These are phyloP conservation scores for Geotrichum cucujoidarum DNA, from an alignment of 1,139 yeast genomes.

Conservation along the genomic window DNA sequence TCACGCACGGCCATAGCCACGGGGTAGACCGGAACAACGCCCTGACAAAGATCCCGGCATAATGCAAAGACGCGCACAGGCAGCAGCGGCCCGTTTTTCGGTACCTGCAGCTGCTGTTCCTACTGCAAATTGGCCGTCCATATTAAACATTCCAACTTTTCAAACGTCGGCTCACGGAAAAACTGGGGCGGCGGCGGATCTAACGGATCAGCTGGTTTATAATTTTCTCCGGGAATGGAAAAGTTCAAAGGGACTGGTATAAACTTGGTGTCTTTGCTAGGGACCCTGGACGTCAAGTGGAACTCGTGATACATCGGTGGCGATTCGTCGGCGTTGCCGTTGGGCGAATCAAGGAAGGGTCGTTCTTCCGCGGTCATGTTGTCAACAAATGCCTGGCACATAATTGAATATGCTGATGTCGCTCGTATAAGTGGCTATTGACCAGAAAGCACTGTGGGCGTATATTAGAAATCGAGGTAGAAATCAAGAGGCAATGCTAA, in stretches of 20 bases:
- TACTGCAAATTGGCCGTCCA: not conserved
- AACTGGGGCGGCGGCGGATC: constrained; percentile 4
- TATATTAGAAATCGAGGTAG: too few species aligned
- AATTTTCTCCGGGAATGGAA: constrained; percentile 6
- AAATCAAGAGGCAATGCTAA: too few species aligned
- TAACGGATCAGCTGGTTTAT: constrained; percentile 6
- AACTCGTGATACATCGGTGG: not conserved
- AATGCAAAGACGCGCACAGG: constrained; percentile 4
- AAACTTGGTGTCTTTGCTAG: not conserved
- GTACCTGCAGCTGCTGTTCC: too few species aligned
- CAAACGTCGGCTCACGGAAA: too few species aligned
- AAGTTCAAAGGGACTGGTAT: constrained; percentile 9
- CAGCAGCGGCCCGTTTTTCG: not conserved
- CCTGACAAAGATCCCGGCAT: constrained; percentile 5
- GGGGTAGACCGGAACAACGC: constrained; percentile 8
- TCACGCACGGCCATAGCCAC: not conserved
- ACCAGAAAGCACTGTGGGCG: too few species aligned
- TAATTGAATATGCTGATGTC: too few species aligned
- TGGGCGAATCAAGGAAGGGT: too few species aligned
- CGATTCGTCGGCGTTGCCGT: too few species aligned
- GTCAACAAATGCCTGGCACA: too few species aligned
- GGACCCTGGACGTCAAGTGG: constrained; percentile 1
- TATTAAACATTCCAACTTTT: too few species aligned
- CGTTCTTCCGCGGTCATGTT: too few species aligned
- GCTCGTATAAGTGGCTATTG: too few species aligned